Evolutionary conservation across 306 rosid species (phyloP).

Genomic region (Alnus rubra): DNA sequence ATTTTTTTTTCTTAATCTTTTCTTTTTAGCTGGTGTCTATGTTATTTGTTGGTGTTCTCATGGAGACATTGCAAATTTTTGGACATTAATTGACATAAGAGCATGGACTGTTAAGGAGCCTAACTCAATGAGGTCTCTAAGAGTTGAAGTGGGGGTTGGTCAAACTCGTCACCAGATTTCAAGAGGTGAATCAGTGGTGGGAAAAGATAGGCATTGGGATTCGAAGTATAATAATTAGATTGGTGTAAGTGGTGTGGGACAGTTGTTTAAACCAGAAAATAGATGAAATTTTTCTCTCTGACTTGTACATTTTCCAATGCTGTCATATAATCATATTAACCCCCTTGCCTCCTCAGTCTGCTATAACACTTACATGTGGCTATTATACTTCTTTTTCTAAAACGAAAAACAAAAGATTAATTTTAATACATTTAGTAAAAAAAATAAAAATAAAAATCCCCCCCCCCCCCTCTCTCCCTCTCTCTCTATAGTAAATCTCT

Average conservation of each 20-base stretch:
- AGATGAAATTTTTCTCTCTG: slow-evolving; percentile 45
- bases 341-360: slow-evolving; percentile 21
- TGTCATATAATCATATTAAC: slow-evolving; percentile 15
- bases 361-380: slow-evolving; percentile 31
- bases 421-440: too few relatives aligned
- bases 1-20: neutral
- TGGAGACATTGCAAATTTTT: neutral
- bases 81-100: too few relatives aligned
- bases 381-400: neutral
- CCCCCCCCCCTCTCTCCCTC: neutral
- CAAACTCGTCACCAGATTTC: slow-evolving; percentile 32
- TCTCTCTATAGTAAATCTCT: too few relatives aligned
- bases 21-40: neutral
- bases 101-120: neutral
- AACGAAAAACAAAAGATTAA: too few relatives aligned
- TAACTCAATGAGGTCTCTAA: neutral
- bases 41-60: neutral
- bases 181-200: slow-evolving; percentile 18
- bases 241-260: slow-evolving; percentile 31
- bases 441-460: too few relatives aligned
- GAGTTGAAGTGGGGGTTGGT: slow-evolving; percentile 20
- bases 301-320: slow-evolving; percentile 51
- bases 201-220: slow-evolving; percentile 61
- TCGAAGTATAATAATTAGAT: slow-evolving; percentile 46
- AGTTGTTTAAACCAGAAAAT: slow-evolving; percentile 27